Conservation (phyloP, 208 protist species). For the Trypanosoma melophagium region DNA sequence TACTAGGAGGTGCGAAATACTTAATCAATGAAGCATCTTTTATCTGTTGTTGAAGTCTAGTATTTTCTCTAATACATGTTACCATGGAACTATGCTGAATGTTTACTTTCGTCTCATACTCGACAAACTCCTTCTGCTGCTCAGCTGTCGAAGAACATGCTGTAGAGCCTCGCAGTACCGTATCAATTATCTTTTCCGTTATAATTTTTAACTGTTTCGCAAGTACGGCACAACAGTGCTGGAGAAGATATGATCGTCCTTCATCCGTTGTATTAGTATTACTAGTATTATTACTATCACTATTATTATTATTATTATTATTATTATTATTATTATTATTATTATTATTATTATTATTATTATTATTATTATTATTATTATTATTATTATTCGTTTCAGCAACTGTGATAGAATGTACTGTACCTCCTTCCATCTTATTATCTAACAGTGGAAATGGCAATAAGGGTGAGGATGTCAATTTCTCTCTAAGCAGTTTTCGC, state of each 20-base stretch:
- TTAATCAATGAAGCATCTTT: slow-evolving; percentile 28
- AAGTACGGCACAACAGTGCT: slow-evolving; percentile 23
- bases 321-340: no score
- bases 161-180: slow-evolving; percentile 11
- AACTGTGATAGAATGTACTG: no score
- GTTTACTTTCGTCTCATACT: slow-evolving; percentile 27
- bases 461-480: background rate
- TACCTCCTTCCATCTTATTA: background rate
- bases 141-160: slow-evolving; percentile 11
- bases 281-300: no score
- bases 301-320: no score
- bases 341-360: no score
- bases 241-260: slow-evolving; percentile 13
- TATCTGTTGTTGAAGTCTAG: slow-evolving; percentile 46
- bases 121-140: slow-evolving; percentile 25
- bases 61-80: slow-evolving; percentile 52
- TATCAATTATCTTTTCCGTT: slow-evolving; percentile 4
- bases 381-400: no score
- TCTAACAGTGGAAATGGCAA: background rate
- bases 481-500: slow-evolving; percentile 31
- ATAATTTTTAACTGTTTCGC: background rate
- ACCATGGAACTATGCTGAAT: slow-evolving; percentile 40
- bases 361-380: no score
- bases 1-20: slow-evolving; percentile 4
- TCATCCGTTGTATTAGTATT: slow-evolving; percentile 23